These are phyloP conservation scores for Ceratocystis eucalypticola DNA, from an alignment of 2,329 filamentous ascomycete species.

Conservation along the genomic window DNA sequence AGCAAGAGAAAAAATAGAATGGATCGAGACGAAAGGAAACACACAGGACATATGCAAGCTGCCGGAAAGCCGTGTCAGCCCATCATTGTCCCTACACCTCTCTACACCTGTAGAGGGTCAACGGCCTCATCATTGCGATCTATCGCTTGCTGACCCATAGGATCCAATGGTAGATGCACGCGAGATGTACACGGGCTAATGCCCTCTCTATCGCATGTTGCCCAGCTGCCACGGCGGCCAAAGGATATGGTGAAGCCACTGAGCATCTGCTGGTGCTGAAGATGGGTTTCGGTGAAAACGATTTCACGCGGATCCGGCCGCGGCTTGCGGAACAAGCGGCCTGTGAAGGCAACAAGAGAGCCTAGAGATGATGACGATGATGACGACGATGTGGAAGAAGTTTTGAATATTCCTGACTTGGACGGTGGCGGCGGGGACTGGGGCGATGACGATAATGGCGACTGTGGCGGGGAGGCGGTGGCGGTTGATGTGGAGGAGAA, in stretches of 20 bases:
- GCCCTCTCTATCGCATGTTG: slow-evolving; percentile 15
- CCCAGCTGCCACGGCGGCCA: slow-evolving; percentile 26
- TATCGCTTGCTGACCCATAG: not conserved
- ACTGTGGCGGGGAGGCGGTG: slow-evolving; percentile 1
- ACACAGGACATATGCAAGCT: not conserved
- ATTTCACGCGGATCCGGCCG: slow-evolving; percentile 32
- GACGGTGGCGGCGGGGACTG: not conserved
- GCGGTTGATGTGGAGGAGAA: slow-evolving; percentile 12
- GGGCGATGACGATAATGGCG: not conserved
- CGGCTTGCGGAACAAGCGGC: slow-evolving; percentile 14
- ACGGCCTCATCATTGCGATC: not conserved
- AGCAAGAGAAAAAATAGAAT: not conserved
- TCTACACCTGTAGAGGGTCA: not conserved
- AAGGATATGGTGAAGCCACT: slow-evolving; percentile 35
- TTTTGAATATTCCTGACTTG: slow-evolving; percentile 8
- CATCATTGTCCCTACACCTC: not conserved
- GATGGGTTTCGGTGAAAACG: slow-evolving; percentile 33
- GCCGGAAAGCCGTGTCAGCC: not conserved
- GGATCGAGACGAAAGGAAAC: not conserved
- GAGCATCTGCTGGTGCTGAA: slow-evolving; percentile 36
- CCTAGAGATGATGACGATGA: slow-evolving; percentile 11
- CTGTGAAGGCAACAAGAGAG: slow-evolving; percentile 9
- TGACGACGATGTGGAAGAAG: not conserved
- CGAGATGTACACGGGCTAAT: slow-evolving; percentile 18
- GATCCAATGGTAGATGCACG: not conserved